Evolutionary conservation across 208 protist species (phyloP).

Genomic region (Naegleria lovaniensis): DNA sequence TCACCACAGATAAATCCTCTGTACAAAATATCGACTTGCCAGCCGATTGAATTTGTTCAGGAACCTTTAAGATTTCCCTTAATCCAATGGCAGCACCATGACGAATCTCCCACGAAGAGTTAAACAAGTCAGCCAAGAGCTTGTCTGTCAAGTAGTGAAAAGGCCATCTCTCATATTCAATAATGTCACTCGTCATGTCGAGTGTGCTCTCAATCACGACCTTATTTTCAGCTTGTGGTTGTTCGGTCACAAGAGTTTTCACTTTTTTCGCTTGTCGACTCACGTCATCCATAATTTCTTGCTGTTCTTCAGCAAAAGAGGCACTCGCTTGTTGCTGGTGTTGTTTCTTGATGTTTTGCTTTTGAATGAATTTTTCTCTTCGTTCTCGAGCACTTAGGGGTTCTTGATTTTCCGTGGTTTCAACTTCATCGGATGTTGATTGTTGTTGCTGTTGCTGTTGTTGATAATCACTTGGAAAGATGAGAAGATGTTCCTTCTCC

Average conservation of each 20-base stretch:
- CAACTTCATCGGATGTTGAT: too few species aligned
- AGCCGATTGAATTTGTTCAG: constrained; percentile 41
- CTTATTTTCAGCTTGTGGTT: constrained; percentile 39
- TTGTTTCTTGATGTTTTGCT: neutral
- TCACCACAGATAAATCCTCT: constrained; percentile 24
- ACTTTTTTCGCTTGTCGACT: neutral
- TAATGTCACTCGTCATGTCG: constrained; percentile 34
- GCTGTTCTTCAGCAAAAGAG: neutral
- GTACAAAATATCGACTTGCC: constrained; percentile 4
- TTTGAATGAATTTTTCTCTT: neutral
- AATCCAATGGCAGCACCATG: constrained; percentile 59
- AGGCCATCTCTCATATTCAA: constrained; percentile 52
- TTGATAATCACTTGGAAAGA: neutral
- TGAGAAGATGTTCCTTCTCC: neutral
- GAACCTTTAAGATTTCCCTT: constrained; percentile 51
- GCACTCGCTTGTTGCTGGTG: neutral
- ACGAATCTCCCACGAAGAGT: constrained; percentile 52
- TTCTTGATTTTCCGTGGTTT: too few species aligned
- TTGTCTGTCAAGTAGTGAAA: constrained; percentile 50
- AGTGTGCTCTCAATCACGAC: constrained; percentile 47
- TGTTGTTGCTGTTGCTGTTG: neutral
- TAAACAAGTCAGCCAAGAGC: constrained; percentile 46
- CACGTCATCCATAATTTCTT: neutral
- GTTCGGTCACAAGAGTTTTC: constrained; percentile 39
- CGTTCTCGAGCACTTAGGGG: neutral